Base-by-base conservation (phyloP, 2,329 filamentous ascomycete species). In the Fusarium verrucosum region DNA sequence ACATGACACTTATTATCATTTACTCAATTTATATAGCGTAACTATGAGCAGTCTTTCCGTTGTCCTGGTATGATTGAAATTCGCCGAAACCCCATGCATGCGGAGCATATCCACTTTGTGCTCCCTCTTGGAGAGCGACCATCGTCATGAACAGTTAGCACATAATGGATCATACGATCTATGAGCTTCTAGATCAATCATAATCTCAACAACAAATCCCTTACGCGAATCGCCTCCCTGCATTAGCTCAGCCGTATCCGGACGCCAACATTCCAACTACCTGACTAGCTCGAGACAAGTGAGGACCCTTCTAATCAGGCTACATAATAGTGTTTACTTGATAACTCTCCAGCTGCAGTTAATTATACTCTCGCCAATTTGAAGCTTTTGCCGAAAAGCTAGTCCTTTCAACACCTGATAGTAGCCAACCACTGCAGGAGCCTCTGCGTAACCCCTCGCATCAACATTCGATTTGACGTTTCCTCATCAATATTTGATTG, bases 181-280 rank as follows among this genome's bases (percentile, higher is more conserved):
- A 2, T 5, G 10, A 8, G 3, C 17, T 9, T 20, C 20, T 7
- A n/a, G 30, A 26, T 22, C 2, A 25, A 5, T 3, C 1, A 14
- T 4, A 3, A 4, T 8, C 4, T 10, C 5, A 0, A 1, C 14
- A 8, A 19, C 5, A 41, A 16, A 16, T 59, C 25, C 10, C 3
- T 16, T 10, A 7, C 30, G 7, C n/a, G 4, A 8, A n/a, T 37
- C 9, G 10, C 25, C 17, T 33, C n/a, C 19, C 23, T 9, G 10
- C 11, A 20, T 9, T 57, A 53, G 28, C 7, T 10, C 17, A 35
- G 42, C 58, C 49, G 56, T 61, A 35, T 61, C 42, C 56, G 42
- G 56, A 37, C 42, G 49, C 36, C 56, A 28, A 10, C 56, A 61
- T 61, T 61, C 58, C 58, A 61, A 4, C 16, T 13, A 3, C n/a